Evolutionary conservation across 805 yeast species (phyloP).

Genomic region (Pichia sporocuriosa): DNA sequence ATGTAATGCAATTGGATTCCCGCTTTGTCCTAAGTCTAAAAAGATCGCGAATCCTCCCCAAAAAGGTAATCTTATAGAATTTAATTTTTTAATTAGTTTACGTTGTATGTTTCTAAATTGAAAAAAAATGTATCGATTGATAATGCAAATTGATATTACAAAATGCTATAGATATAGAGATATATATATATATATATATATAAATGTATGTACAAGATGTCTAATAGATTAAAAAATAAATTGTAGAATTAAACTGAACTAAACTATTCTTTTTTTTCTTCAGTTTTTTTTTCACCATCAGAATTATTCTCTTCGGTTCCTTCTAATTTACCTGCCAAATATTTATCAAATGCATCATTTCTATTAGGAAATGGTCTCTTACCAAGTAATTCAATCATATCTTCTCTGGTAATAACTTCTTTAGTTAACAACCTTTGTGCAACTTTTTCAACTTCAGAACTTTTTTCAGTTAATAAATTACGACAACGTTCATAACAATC

Average conservation of each 20-base stretch:
- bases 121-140: too few species aligned
- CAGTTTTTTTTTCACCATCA: neutral
- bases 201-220: too few species aligned
- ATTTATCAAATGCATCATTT: constrained; percentile 87
- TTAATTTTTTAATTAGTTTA: too few species aligned
- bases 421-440: constrained; percentile 66
- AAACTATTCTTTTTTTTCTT: constrained; percentile 3
- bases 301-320: neutral
- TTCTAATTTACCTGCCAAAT: constrained; percentile 39
- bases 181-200: too few species aligned
- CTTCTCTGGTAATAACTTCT: constrained; percentile 77
- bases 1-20: too few species aligned
- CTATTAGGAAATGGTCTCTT: constrained; percentile 72
- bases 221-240: too few species aligned
- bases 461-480: constrained; percentile 47
- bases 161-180: too few species aligned
- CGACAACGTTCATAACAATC: constrained; percentile 60
- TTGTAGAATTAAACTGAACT: too few species aligned
- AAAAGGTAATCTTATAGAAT: neutral
- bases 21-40: neutral
- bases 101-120: too few species aligned
- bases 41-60: constrained; percentile 1
- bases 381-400: constrained; percentile 70
- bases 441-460: constrained; percentile 56
- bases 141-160: too few species aligned